Conservation (phyloP, 225 moss, liverwort and hornwort species). For the Rhytidiadelphus loreus region DNA sequence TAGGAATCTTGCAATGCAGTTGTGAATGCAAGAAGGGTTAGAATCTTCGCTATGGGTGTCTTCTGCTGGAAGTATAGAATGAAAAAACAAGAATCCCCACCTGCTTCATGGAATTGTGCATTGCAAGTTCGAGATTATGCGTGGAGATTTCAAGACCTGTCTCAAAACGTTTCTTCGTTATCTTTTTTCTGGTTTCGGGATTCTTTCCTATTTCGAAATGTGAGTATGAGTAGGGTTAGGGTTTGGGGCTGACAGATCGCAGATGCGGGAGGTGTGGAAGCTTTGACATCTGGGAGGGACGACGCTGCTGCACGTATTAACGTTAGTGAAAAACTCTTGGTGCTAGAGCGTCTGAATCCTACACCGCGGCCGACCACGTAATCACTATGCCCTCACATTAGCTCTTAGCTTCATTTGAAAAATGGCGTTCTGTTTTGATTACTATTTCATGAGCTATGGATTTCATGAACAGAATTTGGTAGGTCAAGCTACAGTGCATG, state of each 20-base stretch:
- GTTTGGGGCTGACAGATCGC: slow-evolving; percentile 46
- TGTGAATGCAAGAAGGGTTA: background rate
- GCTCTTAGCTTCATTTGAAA: background rate
- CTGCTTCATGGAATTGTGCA: background rate
- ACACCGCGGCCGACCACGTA: slow-evolving; percentile 58
- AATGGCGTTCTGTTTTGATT: background rate
- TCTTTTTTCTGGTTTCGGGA: background rate
- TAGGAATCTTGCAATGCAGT: background rate
- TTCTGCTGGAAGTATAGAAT: background rate
- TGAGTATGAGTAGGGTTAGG: background rate
- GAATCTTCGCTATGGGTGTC: background rate
- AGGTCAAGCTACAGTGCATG: background rate
- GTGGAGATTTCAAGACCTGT: background rate
- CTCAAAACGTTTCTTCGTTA: background rate
- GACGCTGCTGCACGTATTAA: slow-evolving; percentile 35
- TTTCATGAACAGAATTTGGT: background rate
- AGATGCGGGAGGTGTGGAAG: slow-evolving; percentile 82
- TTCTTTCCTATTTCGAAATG: background rate
- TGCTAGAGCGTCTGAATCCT: slow-evolving; percentile 41
- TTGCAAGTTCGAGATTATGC: background rate
- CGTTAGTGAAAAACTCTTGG: slow-evolving; percentile 37
- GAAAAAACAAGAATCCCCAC: background rate
- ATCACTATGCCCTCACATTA: background rate
- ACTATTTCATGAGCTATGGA: background rate
- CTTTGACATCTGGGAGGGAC: slow-evolving; percentile 24